A percentile compares a stretch with the other conserved stretches of the same genome.
Evolutionary conservation across 257 asterid genomes (phyloP).

Genomic region (Solanum medicagineum): DNA sequence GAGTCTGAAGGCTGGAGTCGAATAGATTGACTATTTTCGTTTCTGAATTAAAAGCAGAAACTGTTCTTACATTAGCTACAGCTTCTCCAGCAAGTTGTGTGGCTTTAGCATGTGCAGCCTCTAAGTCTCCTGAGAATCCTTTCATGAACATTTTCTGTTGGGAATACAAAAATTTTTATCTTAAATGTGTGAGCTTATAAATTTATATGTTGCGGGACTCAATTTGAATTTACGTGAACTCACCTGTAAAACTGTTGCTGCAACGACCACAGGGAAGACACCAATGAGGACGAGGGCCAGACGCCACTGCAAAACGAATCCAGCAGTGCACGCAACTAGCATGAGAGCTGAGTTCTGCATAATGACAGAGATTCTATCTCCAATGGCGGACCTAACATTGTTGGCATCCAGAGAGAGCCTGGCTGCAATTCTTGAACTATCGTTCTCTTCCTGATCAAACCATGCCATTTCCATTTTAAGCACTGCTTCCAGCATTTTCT

Average conservation of each 20-base stretch:
- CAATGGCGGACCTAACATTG: conserved; percentile 85
- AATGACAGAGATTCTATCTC: conserved; percentile 78
- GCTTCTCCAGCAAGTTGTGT: conserved; percentile 98
- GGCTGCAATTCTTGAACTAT: conserved; percentile 78
- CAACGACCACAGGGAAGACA: conserved; percentile 83
- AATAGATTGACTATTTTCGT: conserved; percentile 54
- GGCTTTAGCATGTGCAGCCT: conserved; percentile 79
- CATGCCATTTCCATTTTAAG: conserved; percentile 83
- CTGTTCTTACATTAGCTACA: conserved; percentile 76
- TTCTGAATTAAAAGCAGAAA: conserved; percentile 84
- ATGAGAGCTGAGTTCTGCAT: conserved; percentile 96
- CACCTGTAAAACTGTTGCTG: conserved; percentile 88
- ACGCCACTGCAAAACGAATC: conserved; percentile 91
- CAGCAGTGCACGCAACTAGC: conserved; percentile 94
- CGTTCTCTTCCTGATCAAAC: conserved; percentile 91
- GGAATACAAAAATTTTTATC: not conserved
- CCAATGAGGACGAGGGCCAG: conserved; percentile 84
- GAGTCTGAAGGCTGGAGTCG: conserved; percentile 42
- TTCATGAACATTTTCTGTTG: conserved; percentile 87
- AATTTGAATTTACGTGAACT: not conserved
- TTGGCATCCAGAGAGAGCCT: conserved; percentile 86
- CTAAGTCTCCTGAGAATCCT: conserved; percentile 94
- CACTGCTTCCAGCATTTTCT: conserved; percentile 73
- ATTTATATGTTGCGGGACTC: not conserved
- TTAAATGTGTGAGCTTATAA: not conserved